Conservation (phyloP, 140 eudicot genomes). For the Anethum foeniculum region DNA sequence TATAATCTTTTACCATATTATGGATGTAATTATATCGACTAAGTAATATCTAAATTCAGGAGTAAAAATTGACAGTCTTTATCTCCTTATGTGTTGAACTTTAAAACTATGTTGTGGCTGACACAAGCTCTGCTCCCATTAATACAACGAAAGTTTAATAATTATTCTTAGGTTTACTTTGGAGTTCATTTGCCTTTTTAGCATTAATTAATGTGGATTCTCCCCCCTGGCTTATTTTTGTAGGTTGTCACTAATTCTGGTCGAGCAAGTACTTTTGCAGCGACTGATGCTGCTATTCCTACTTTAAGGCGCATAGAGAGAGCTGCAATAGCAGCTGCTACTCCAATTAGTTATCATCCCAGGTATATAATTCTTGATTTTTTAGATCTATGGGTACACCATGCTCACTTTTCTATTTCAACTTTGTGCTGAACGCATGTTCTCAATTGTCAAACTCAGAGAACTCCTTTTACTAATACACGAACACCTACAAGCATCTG, state of each 20-base stretch:
- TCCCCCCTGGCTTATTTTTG: not conserved
- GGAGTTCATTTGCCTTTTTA: not conserved
- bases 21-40: not conserved
- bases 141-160: not conserved
- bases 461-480: slow-evolving; percentile 88
- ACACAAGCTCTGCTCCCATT: not conserved
- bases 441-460: slow-evolving; percentile 30
- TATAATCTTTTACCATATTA: not conserved
- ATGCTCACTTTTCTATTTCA: not conserved
- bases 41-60: not conserved
- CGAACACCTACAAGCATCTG: slow-evolving; percentile 89
- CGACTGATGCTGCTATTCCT: slow-evolving; percentile 99
- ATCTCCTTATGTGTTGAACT: not conserved
- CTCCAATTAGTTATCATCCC: slow-evolving; percentile 87
- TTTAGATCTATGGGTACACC: not conserved
- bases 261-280: slow-evolving; percentile 93
- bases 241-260: slow-evolving; percentile 95
- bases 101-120: not conserved
- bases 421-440: not conserved
- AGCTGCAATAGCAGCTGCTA: slow-evolving; percentile 99
- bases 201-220: not conserved
- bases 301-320: slow-evolving; percentile 94
- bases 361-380: slow-evolving; percentile 31
- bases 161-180: not conserved
- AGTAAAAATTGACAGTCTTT: not conserved